Evolutionary conservation across 345 rosid species (phyloP).

Genomic region (Populus pruinosa): DNA sequence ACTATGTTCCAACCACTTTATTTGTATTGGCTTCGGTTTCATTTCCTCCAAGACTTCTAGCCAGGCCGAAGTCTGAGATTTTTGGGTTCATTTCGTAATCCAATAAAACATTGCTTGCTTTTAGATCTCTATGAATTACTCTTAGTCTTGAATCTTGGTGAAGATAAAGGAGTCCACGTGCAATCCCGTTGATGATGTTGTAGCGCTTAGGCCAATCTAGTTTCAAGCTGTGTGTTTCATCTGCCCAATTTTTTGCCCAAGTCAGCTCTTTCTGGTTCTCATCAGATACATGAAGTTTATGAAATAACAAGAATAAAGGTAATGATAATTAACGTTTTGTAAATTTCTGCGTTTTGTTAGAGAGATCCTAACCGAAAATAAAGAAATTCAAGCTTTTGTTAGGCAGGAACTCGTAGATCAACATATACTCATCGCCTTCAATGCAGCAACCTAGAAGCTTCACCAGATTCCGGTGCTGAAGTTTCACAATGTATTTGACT

Average conservation of each 20-base stretch:
- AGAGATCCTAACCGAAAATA: neutral
- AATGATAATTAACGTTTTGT: neutral
- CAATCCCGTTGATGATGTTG: slow-evolving; percentile 33
- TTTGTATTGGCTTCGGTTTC: neutral
- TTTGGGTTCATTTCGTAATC: slow-evolving; percentile 3
- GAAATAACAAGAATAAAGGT: too few relatives aligned
- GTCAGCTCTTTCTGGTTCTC: neutral
- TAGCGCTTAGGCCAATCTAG: slow-evolving; percentile 25
- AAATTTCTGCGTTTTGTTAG: neutral
- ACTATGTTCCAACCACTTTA: neutral
- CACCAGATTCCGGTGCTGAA: slow-evolving; percentile 2
- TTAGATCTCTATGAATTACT: slow-evolving; percentile 38
- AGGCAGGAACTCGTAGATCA: slow-evolving; percentile 5
- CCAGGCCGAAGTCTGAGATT: slow-evolving; percentile 2
- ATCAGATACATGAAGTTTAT: neutral
- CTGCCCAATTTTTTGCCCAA: slow-evolving; percentile 13
- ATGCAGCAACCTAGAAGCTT: slow-evolving; percentile 5
- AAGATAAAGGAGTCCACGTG: slow-evolving; percentile 24
- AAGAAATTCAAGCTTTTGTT: neutral
- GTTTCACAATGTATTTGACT: neutral
- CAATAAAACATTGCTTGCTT: neutral
- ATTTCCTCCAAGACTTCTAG: neutral
- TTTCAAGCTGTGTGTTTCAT: slow-evolving; percentile 10
- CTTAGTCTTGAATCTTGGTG: slow-evolving; percentile 40
- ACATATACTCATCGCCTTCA: neutral